Base-by-base conservation (phyloP, 108 stramenopile species). In the Nitzschia sp. region DNA sequence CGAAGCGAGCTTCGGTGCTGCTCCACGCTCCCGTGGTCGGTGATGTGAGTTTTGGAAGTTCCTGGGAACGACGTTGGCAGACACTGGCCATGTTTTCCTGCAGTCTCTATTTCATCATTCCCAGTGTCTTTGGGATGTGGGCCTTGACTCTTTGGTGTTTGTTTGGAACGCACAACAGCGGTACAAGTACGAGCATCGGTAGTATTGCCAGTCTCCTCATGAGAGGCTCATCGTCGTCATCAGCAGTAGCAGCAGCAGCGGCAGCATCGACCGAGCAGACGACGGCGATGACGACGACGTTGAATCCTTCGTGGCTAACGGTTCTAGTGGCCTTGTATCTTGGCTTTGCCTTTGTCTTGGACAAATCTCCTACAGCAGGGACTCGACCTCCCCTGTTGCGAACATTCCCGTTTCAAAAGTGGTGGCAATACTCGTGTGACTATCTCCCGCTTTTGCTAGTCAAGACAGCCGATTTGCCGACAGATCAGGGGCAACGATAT, bases 381-480 rank as follows among this genome's bases (percentile, higher is more conserved):
- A 26, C 6, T 27, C 69, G 69, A n/a, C 26, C 9, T 15, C 59
- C 69, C 3, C 58, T 29, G 46, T 0, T 70, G 16, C 58, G 68
- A 26, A n/a, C 25, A 17, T 27, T 9, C 0, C 25, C 13, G 16
- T 6, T 26, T 44, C 29, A 15, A 23, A 4, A 47, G 6, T 77
- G 70, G 68, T 77, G 76, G 76, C 31, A 55, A 11, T 45, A 41
- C n/a, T 29, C 52, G 29, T 59, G 45, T 23, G 68, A 56, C 33
- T 78, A 66, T 58, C 68, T 78, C 3, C 74, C 63, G 45, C 54
- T 71, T 0, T 15, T 44, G 16, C 44, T 78, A 15, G 63, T 79
- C 44, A 79, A 79, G 53, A 79, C 78, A 27, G 67, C 72, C 0
- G 68, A 68, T 1, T 47, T 79, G 4, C 53, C 47, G 2, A n/a